Base-by-base conservation (phyloP, 768 basidiomycete species). In the Flagelloscypha sp. region DNA sequence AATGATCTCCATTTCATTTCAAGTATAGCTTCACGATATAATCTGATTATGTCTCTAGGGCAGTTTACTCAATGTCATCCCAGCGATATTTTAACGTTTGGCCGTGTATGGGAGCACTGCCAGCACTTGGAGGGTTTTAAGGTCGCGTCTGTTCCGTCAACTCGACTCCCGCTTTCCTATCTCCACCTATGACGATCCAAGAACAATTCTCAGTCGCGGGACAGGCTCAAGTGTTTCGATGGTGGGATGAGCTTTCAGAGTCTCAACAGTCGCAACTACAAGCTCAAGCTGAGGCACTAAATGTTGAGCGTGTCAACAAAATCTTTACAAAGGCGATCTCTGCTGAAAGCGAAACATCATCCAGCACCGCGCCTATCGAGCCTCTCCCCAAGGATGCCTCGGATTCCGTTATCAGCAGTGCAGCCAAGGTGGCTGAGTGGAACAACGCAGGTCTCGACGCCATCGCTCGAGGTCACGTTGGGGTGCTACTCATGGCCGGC, bases 401-500 rank as follows among this genome's bases (percentile, higher is more conserved):
- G 24, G 84, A 81, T 36, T 78, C 79, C 17, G 73, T 74, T 9
- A 59, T 71, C 13, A 66, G 66, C 12, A 55, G 63, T 33, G 54
- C 74, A 16, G 63, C 62, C 40, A 80, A 76, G 54, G 79, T 72
- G 38, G 55, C 56, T 9, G 72, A 76, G 57, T 98, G 93, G 93
- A 68, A 76, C n/a, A 52, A 61, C 9, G 67, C 71, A 29, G 95
- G 95, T 22, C 65, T 98, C 24, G 62, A 76, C 25, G 92, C 94
- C 30, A 77, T 97, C 50, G 72, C 80, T 12, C 59, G 72, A 23
- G 82, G 88, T 42, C 66, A 88, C 48, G 92, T 98, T 24, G 95
- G 81, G n/a, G 93, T 98, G 7, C 69, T 99, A 30, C 73, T 99
- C 47, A 88, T 99, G 85, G 95, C 95, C 6, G 95, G 95, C 25